Base-by-base conservation (phyloP, 2,329 filamentous ascomycete genomes). In the Aureobasidium sp. region DNA sequence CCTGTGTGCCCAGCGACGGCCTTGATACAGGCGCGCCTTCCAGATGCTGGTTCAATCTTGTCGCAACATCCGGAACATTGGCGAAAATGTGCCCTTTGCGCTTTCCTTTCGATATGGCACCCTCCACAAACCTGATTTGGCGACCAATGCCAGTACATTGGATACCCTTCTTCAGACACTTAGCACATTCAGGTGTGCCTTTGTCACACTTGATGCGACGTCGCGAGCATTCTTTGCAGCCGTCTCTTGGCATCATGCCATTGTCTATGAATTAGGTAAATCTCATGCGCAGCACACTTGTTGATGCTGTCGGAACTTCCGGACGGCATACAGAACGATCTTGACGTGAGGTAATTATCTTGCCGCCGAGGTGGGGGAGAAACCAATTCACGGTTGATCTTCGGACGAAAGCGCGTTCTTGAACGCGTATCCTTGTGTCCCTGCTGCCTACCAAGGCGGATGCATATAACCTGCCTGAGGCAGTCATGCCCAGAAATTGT, bases 191-290 rank as follows among this genome's bases (percentile, higher is more conserved):
- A 1, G 75, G 75, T 51, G 74, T 70, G 21, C 69, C 68, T 62
- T 73, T 74, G 65, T 77, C 75, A 65, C 75, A 77, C 36, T 69
- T 70, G 32, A 77, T 71, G 29, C 75, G 71, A 39, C 75, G 69
- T 5, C 68, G 67, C 42, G 68, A 69, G 64, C 75, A 77, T 64
- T 77, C 72, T 41, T 73, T 71, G 54, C 75, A 77, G 25, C 75
- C 59, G 45, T 63, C 72, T 30, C 59, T 55, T 14, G 57, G 57
- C 62, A 63, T 61, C n/a, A 29, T 16, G 27, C 29, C 34, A 14
- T 37, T 11, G 13, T 37, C 34, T 37, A 37, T 13, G 1, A 1
- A 32, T 10, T 16, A n/a, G 29, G 7, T 48, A 8, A 27, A 16
- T n/a, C 27, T 48, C 8, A 21, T 10, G 9, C n/a, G 29, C 27